Base-by-base conservation (phyloP, 1,284 basidiomycete genomes). In the Trametes polyzona region DNA sequence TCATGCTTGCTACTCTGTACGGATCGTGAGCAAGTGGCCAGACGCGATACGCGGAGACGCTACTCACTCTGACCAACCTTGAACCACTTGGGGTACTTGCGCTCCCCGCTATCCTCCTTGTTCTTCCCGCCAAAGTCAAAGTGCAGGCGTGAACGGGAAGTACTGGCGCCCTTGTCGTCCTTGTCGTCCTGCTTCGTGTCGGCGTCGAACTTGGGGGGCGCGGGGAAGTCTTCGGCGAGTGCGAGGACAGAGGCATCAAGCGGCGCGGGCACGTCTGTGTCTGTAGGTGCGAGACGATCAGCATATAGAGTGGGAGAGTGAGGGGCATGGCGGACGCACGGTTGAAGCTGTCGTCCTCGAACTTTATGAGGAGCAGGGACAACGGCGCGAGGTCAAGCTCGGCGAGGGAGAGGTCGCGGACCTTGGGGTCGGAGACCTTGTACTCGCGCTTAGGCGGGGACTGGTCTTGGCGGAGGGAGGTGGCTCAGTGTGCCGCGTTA, bases 361-460 rank as follows among this genome's bases (percentile, higher is more conserved):
- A 96, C 55, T 85, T 81, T 49, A 96, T 74, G 29, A 46, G 43
- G 29, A 46, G 43, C 10, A 33, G 4, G 17, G 43, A 46, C 21
- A 23, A 33, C 8, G 81, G 58, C 0, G 92, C 84, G 29, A 96
- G 77, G 19, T 90, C 83, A 9, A 96, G 79, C 49, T 93, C 83
- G 0, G 78, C 74, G 1, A 96, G 76, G 9, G 43, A 32, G 43
- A 46, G 78, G 62, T 89, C 83, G 62, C 83, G 84, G 24, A 92
- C 83, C 48, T 78, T 76, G 7, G 83, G 81, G 67, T 95, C 92
- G 4, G 86, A 89, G 14, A 91, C 88, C 61, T 84, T 89, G 64
- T 93, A 79, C 56, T 96, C 94, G 30, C 87, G 83, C 65, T 85
- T 87, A 0, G 93, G 93, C 11, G 92, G 93, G 1, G 81, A 76